Conservation (phyloP, 371 early-diverging fungal genomes). For the Cokeromyces recurvatus region DNA sequence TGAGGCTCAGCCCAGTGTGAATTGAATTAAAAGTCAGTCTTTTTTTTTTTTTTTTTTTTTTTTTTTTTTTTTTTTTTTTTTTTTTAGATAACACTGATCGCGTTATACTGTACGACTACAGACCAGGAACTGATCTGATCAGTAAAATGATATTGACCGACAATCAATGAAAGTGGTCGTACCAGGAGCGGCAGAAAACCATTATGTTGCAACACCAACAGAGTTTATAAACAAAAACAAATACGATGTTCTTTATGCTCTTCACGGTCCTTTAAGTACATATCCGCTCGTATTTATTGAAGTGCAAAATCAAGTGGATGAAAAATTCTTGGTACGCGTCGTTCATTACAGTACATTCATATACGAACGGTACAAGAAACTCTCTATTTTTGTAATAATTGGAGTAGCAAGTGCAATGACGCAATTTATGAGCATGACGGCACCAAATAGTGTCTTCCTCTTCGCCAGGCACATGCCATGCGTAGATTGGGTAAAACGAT, state of each 20-base stretch:
- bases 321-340: slow-evolving; percentile 5
- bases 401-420: background rate
- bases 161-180: slow-evolving; percentile 6
- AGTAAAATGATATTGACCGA: slow-evolving; percentile 13
- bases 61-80: too few relatives aligned
- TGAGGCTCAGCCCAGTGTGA: too few relatives aligned
- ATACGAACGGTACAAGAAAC: slow-evolving; percentile 9
- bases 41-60: too few relatives aligned
- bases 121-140: slow-evolving; percentile 10
- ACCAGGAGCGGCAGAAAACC: slow-evolving; percentile 13
- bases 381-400: slow-evolving; percentile 10
- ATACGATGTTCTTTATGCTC: slow-evolving; percentile 10
- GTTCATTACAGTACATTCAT: slow-evolving; percentile 10
- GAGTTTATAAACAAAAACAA: slow-evolving; percentile 12
- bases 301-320: slow-evolving; percentile 10
- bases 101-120: background rate
- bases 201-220: slow-evolving; percentile 7
- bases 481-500: slow-evolving; percentile 6
- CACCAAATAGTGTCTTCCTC: slow-evolving; percentile 1
- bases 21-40: too few relatives aligned
- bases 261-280: slow-evolving; percentile 10
- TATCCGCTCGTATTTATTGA: slow-evolving; percentile 9
- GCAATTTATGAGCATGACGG: slow-evolving; percentile 1
- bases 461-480: slow-evolving; percentile 12
- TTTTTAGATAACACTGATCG: slow-evolving; percentile 1